These are phyloP conservation scores for Vitis amurensis DNA, from an alignment of 164 flowering plant genomes.

Conservation along the genomic window DNA sequence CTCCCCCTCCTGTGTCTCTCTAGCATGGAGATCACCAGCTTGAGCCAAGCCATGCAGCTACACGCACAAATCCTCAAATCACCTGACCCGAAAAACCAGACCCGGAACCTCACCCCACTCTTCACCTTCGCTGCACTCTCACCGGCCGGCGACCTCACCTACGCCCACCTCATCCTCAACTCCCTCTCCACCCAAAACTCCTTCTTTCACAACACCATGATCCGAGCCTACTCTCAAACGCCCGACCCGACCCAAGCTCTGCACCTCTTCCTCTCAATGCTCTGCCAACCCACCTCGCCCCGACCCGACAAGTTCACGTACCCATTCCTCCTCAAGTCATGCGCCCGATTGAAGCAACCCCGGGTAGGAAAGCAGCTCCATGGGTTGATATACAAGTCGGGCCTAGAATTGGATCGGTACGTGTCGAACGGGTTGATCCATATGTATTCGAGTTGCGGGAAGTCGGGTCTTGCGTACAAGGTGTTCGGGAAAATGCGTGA, in stretches of 20 bases:
- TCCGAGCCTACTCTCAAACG: constrained; percentile 47
- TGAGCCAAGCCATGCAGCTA: constrained; percentile 54
- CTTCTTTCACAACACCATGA: constrained; percentile 47
- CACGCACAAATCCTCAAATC: constrained; percentile 49
- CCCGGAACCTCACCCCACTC: constrained; percentile 29
- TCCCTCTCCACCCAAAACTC: constrained; percentile 40
- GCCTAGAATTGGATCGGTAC: constrained; percentile 30
- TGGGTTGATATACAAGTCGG: constrained; percentile 29
- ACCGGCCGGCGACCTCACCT: constrained; percentile 31
- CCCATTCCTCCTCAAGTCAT: constrained; percentile 50
- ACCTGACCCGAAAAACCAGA: constrained; percentile 6
- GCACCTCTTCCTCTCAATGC: constrained; percentile 37
- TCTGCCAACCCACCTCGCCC: background rate
- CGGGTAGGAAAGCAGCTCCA: constrained; percentile 37
- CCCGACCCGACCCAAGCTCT: constrained; percentile 40
- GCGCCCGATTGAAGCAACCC: constrained; percentile 22
- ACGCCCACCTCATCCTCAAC: constrained; percentile 45
- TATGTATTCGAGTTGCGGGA: constrained; percentile 35
- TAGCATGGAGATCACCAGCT: constrained; percentile 45
- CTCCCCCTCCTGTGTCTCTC: background rate
- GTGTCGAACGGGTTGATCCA: constrained; percentile 44
- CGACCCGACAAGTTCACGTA: constrained; percentile 51
- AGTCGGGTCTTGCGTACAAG: constrained; percentile 21
- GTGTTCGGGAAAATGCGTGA: constrained; percentile 40
- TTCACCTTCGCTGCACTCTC: constrained; percentile 54